These are phyloP conservation scores for Vararia minispora DNA, from an alignment of 768 basidiomycete species.

Conservation along the genomic window DNA sequence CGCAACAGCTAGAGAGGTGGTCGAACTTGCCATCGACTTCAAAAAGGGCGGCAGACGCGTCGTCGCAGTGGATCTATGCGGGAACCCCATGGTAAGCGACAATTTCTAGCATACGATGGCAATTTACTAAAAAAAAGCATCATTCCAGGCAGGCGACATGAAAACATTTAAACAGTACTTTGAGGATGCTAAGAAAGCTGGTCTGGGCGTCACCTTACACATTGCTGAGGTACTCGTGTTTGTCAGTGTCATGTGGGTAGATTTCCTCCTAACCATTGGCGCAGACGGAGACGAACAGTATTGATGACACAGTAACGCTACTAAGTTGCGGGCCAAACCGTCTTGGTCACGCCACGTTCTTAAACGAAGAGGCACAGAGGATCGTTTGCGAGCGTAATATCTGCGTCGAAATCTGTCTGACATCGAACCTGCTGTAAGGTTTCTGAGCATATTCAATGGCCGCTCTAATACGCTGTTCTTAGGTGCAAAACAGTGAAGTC, in stretches of 20 bases:
- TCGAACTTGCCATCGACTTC: conserved; percentile 45
- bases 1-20: conserved; percentile 39
- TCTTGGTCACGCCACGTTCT: conserved; percentile 75
- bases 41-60: conserved; percentile 47
- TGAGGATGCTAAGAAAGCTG: conserved; percentile 40
- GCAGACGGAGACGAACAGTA: conserved; percentile 36
- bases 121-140: conserved; percentile 1
- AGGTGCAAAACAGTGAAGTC: conserved; percentile 60
- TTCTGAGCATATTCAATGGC: not conserved
- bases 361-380: conserved; percentile 46
- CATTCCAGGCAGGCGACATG: conserved; percentile 41
- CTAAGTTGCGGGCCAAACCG: conserved; percentile 55
- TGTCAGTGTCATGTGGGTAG: not conserved
- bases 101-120: not conserved
- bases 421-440: conserved; percentile 58
- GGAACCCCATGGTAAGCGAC: conserved; percentile 42
- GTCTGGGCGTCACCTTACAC: conserved; percentile 68
- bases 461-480: not conserved
- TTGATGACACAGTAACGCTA: conserved; percentile 47
- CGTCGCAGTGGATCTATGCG: conserved; percentile 75
- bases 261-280: not conserved
- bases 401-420: conserved; percentile 73
- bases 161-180: conserved; percentile 39
- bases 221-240: conserved; percentile 55
- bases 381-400: conserved; percentile 44